Evolutionary conservation across 169 alveolate genomes (phyloP).

Genomic region (Cryptosporidium viatorum): DNA sequence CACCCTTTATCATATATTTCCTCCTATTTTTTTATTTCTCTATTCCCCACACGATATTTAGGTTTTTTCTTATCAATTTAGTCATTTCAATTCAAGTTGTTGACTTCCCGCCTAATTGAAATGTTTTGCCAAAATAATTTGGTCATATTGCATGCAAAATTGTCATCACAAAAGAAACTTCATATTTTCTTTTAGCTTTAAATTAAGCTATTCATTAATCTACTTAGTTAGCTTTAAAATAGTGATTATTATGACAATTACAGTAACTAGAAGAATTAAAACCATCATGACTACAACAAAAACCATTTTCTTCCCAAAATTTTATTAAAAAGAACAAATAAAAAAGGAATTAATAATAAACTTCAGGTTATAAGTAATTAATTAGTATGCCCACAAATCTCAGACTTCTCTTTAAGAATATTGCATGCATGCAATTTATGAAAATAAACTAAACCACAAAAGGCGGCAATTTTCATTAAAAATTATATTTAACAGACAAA

Average conservation of each 20-base stretch:
- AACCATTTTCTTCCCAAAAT: not conserved
- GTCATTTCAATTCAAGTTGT: too few species aligned
- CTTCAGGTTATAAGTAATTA: not conserved
- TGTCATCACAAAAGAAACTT: too few species aligned
- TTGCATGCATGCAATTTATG: not conserved
- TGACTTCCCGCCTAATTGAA: not conserved
- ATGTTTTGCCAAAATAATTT: not conserved
- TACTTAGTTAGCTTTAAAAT: not conserved
- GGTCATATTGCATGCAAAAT: too few species aligned
- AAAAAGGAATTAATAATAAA: too few species aligned
- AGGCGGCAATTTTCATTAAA: not conserved
- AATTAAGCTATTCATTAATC: too few species aligned
- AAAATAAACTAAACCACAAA: not conserved
- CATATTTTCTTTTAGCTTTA: too few species aligned
- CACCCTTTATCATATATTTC: too few species aligned
- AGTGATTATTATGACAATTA: not conserved
- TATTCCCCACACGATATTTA: too few species aligned
- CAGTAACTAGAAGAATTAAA: not conserved
- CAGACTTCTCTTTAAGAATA: not conserved
- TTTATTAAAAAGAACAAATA: not conserved
- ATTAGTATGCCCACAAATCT: not conserved
- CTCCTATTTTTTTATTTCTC: too few species aligned
- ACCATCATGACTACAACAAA: not conserved
- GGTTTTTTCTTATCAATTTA: too few species aligned
- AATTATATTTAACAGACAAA: too few species aligned